Base-by-base conservation (phyloP, 2,329 filamentous ascomycete genomes). In the Phyllosticta citrichinensis region DNA sequence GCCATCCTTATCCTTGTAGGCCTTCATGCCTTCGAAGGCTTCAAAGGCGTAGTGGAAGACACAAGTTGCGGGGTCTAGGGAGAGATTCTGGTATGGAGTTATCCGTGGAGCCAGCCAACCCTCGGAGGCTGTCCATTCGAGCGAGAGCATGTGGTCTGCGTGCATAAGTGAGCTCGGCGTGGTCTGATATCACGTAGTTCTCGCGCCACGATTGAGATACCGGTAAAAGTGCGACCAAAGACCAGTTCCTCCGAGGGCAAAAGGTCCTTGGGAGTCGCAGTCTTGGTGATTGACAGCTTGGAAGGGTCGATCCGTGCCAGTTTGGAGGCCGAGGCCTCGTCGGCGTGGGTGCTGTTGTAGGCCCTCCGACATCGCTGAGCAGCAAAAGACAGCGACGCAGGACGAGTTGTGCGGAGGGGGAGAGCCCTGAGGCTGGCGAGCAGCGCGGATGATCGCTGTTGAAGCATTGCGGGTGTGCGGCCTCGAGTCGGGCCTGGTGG, bases 21-120 rank as follows among this genome's bases (percentile, higher is more conserved):
- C 94, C 81, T 99, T 99, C 91, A 97, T 96, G 68, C 94, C 94
- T 80, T 99, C 94, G 76, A 99, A 99, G 75, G 89, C 94, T 76
- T 95, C 90, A 72, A 97, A 97, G 56, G 91, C 94, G 77, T 99
- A 99, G 83, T 99, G 94, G 78, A 99, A 93, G 64, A 97, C 94
- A 78, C 92, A 97, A 35, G 91, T 94, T 52, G 94, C 91, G 25
- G 94, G 94, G 75, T 97, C 94, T 69, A 99, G 87, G 54, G 89
- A 93, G 68, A 99, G 89, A 78, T 97, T 97, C 77, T 97, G 91
- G 81, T 97, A 97, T 20, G 94, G 94, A 19, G 84, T 86, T 72
- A 99, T 97, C 66, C 84, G 82, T 62, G 93, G 90, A 14, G 86
- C 77, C 52, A 87, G 78, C 94, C 94, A 97, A 74, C 92, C 94